Percentiles rank a stretch among this genome's conserved stretches.
Evolutionary conservation across 2,329 filamentous ascomycete species (phyloP).

Genomic region (Metarhizium humberi): DNA sequence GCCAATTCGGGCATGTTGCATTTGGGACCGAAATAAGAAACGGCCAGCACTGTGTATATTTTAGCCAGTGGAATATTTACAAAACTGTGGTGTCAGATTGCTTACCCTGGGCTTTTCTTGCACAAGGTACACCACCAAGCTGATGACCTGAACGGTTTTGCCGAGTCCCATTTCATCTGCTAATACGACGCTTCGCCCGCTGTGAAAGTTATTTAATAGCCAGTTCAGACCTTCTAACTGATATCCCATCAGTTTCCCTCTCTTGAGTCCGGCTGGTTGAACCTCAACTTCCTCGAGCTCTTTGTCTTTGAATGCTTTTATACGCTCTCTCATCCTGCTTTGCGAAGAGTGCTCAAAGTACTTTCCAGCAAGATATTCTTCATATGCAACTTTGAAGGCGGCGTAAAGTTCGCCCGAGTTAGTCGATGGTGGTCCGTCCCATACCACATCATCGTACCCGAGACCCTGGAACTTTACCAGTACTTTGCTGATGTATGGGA

Average conservation of each 20-base stretch:
- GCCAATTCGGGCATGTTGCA: constrained; percentile 95
- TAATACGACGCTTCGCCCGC: constrained; percentile 75
- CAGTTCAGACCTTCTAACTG: constrained; percentile 91
- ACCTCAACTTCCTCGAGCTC: constrained; percentile 60
- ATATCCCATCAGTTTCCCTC: constrained; percentile 84
- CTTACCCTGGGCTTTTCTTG: constrained; percentile 47
- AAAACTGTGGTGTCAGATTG: neutral
- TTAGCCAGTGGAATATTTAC: constrained; percentile 7
- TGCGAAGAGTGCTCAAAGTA: constrained; percentile 54
- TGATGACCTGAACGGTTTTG: constrained; percentile 91
- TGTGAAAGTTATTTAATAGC: constrained; percentile 85
- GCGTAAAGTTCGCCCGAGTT: constrained; percentile 59
- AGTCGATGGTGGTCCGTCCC: constrained; percentile 69
- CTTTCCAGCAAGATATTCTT: constrained; percentile 73
- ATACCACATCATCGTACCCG: constrained; percentile 81
- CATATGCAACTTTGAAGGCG: constrained; percentile 75
- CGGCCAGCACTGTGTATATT: constrained; percentile 57
- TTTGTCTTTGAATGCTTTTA: constrained; percentile 55
- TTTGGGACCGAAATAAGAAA: constrained; percentile 93
- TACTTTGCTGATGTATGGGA: constrained; percentile 63
- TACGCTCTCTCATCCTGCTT: constrained; percentile 53
- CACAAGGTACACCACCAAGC: constrained; percentile 66
- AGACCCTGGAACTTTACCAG: constrained; percentile 90
- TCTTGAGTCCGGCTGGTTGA: constrained; percentile 65
- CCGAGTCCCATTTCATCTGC: constrained; percentile 98